Base-by-base conservation (phyloP, 306 rosid species). In the Cucumis cinereus region DNA sequence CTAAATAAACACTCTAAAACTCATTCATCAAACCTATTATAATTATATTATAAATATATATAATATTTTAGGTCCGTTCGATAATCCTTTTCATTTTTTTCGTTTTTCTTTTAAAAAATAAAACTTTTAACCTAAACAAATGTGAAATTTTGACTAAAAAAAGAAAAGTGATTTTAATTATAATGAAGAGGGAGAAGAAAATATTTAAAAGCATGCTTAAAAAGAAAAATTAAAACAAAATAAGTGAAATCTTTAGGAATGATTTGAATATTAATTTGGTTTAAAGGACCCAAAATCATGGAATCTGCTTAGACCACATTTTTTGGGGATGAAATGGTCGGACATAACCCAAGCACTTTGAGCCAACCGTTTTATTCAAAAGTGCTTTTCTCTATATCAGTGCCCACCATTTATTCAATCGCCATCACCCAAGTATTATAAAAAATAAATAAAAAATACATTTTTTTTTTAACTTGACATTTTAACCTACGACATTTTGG, bases 301-400 rank as follows among this genome's bases (percentile, higher is more conserved):
- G 74, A 67, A 43, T 43, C 8, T 68, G 35, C 55, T 43, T 67
- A 68, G 74, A 49, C 74, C 17, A 20, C 38, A 10, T 36, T 36
- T 40, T 40, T 67, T 67, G 73, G 53, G 53, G 8, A 67, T 67
- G 19, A 67, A 67, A 19, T 67, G 73, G 73, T 67, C 73, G 73
- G 73, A 49, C 30, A 36, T 35, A 17, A 35, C 8, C 71, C 26
- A 17, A n/a, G 50, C 71, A 64, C 49, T 28, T 64, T n/a, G 49
- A 64, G 49, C 71, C 71, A 63, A 33, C 6, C 45, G 47, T 63
- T 63, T 8, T 16, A 7, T 7, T 7, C 16, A 33, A 64, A 64
- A 64, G 72, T 19, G 73, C 7, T 64, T 61, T 19, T 16, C 52
- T 66, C 52, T 40, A 10, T 13, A n/a, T 66, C 15, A n/a, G 52